Base-by-base conservation (phyloP, 2,329 filamentous ascomycete species). In the Westerdykella sp. region DNA sequence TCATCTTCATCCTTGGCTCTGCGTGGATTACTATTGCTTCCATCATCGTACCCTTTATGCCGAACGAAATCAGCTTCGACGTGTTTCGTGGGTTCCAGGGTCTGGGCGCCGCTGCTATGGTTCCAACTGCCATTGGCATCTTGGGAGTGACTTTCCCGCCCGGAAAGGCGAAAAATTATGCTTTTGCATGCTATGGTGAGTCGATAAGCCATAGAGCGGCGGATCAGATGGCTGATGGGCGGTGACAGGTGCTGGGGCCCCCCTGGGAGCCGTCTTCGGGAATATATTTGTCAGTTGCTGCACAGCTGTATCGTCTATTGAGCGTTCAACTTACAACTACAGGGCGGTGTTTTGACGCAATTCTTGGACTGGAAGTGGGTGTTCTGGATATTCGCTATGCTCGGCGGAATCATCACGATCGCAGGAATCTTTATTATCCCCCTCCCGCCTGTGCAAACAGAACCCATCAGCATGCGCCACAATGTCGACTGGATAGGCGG, bases 121-220 rank as follows among this genome's bases (percentile, higher is more conserved):
- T 85, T 0, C 83, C 83, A 0, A 85, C 82, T 0, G 83, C 83
- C 0, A 79, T 87, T 55, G 83, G 83, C 0, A 85, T 86, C 32
- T 62, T 87, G 2, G 82, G 81, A 0, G 77, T 78, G 1, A 84
- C 80, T 0, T 86, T 86, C 42, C 76, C 77, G 1, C 81, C 81
- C 0, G 80, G 83, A 0, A 81, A 78, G 49, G 78, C 81, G 4
- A 85, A 85, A 65, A 85, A 84, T 53, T 84, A 84, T 57, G 81
- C 82, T 1, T 85, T 87, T 51, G 79, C 77, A 28, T 73, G 76
- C 16, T 85, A 83, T 46, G 53, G 48, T 47, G 34, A 38, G 41
- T 28, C 11, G 3, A 4, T 28, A n/a, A 18, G 2, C 22, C 12
- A 5, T 14, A 42, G 11, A 15, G 2, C 13, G 4, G 6, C 14